These are phyloP conservation scores for Fusarium devonianum DNA, from an alignment of 2,329 filamentous ascomycete species.

Conservation along the genomic window DNA sequence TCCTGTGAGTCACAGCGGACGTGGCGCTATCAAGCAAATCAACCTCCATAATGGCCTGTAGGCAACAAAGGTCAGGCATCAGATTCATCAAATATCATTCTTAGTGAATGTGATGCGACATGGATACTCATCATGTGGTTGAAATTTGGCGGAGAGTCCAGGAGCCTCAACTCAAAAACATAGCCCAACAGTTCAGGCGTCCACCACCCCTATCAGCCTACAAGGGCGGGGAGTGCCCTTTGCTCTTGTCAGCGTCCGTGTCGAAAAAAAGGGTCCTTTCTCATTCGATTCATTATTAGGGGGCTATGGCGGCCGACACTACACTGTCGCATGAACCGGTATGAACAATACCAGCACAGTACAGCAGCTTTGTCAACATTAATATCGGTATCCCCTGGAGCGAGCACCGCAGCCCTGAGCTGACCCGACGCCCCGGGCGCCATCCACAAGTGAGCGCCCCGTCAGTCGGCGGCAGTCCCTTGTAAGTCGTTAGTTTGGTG, in stretches of 20 bases:
- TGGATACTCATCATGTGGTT: constrained; percentile 7
- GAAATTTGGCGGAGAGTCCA: too few species aligned
- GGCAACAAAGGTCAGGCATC: constrained; percentile 6
- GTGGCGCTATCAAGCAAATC: constrained; percentile 2
- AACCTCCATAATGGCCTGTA: neutral
- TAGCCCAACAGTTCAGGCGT: constrained; percentile 38
- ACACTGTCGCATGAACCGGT: neutral
- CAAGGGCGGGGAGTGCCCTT: constrained; percentile 33
- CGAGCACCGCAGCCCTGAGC: constrained; percentile 24
- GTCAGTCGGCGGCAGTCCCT: constrained; percentile 5
- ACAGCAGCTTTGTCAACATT: neutral
- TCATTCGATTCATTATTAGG: neutral
- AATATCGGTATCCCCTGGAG: constrained; percentile 22
- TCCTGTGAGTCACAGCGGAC: constrained; percentile 10
- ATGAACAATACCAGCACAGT: neutral
- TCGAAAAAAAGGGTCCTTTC: constrained; percentile 21
- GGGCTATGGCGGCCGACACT: constrained; percentile 1
- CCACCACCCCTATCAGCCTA: constrained; percentile 22
- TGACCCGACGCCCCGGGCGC: constrained; percentile 35
- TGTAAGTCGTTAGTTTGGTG: constrained; percentile 9
- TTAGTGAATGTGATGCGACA: neutral
- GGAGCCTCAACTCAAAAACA: constrained; percentile 16
- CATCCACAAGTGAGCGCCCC: constrained; percentile 20
- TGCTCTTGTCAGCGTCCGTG: constrained; percentile 19
- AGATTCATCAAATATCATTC: neutral